Percentiles rank a stretch among this genome's conserved stretches.
phyloP scores from a whole-genome alignment of 805 yeast genomes.

The Metschnikowia shivogae region DNA sequence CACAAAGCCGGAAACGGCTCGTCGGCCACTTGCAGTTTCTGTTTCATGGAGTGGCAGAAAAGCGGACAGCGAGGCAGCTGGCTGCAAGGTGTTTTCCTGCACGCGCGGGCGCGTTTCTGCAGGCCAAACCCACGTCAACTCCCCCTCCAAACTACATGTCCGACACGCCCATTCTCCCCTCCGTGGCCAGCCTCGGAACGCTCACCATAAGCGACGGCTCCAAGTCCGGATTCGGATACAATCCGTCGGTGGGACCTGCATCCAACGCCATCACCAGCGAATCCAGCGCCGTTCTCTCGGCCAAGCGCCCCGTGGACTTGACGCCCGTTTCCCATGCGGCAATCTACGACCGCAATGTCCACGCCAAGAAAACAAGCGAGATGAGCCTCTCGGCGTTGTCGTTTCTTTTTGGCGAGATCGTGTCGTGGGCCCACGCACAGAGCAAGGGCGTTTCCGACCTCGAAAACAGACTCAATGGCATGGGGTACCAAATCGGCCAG shows the following conservation, averaged over 20 bases:
- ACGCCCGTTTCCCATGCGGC: constrained; percentile 36
- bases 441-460: constrained; percentile 65
- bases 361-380: constrained; percentile 61
- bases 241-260: constrained; percentile 40
- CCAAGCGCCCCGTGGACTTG: constrained; percentile 28
- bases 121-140: not conserved
- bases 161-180: constrained; percentile 17
- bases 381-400: constrained; percentile 65
- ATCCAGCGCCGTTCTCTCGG: constrained; percentile 33
- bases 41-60: not conserved
- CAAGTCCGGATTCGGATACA: constrained; percentile 38
- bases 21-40: not conserved
- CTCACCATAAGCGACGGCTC: constrained; percentile 17
- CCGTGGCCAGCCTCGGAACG: constrained; percentile 16
- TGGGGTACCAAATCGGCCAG: constrained; percentile 77
- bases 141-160: constrained; percentile 10
- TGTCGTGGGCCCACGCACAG: constrained; percentile 57
- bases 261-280: constrained; percentile 38
- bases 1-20: constrained; percentile 4
- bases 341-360: constrained; percentile 63
- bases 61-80: not conserved
- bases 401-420: constrained; percentile 65
- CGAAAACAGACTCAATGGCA: constrained; percentile 53
- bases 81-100: constrained; percentile 2
- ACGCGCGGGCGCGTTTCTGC: constrained; percentile 1